Conservation (phyloP, 768 basidiomycete genomes). For the Leccinum barrowsii region DNA sequence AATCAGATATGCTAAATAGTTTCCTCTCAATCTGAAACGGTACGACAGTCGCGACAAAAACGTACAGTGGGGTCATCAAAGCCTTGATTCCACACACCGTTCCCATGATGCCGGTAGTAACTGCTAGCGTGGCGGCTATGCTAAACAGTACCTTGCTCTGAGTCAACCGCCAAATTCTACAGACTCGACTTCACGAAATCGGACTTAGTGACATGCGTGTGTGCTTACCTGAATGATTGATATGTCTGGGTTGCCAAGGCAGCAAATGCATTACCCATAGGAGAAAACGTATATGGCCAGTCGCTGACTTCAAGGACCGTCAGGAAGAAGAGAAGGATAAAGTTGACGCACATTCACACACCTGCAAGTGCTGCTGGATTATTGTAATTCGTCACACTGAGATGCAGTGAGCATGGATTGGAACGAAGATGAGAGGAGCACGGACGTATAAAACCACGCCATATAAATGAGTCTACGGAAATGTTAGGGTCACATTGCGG, state of each 20-base stretch:
- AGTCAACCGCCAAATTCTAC: conserved; percentile 16
- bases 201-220: not conserved
- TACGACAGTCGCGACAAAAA: not conserved
- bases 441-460: conserved; percentile 19
- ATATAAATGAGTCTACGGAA: conserved; percentile 13
- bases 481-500: not conserved
- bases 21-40: not conserved
- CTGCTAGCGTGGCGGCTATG: not conserved
- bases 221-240: conserved; percentile 41
- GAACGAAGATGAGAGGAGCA: not conserved
- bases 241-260: conserved; percentile 49
- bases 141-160: not conserved
- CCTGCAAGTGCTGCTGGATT: not conserved
- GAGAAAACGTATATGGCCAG: conserved; percentile 52
- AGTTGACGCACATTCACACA: not conserved
- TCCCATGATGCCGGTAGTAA: not conserved
- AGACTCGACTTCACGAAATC: not conserved
- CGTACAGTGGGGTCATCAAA: not conserved
- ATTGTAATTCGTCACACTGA: not conserved
- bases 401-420: not conserved
- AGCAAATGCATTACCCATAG: conserved; percentile 43
- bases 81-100: not conserved
- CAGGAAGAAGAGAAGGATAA: not conserved
- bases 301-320: conserved; percentile 31
- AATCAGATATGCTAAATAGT: not conserved